phyloP scores from a whole-genome alignment of 371 early-diverging fungal genomes.

The Haplosporangium sp. region DNA sequence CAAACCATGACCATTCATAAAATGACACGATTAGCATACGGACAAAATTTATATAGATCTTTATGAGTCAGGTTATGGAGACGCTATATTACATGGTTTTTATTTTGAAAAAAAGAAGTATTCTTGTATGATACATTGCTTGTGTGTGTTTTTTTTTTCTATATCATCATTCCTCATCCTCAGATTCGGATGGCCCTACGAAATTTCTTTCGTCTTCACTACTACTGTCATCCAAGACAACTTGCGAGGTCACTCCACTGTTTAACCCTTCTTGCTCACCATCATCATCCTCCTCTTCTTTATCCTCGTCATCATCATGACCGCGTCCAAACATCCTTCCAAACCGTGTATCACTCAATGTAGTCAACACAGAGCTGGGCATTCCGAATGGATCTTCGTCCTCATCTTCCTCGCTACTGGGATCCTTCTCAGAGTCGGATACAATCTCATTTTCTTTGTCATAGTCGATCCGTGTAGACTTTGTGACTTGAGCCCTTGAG shows the following conservation, averaged over 20 bases:
- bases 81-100: background rate
- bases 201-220: slow-evolving; percentile 9
- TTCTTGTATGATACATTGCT: no score
- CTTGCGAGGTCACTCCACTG: slow-evolving; percentile 10
- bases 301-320: background rate
- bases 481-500: background rate
- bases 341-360: slow-evolving; percentile 10
- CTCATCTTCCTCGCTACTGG: background rate
- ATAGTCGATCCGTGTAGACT: background rate
- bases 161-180: slow-evolving; percentile 4
- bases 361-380: background rate
- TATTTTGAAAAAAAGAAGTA: background rate
- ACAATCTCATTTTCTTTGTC: background rate
- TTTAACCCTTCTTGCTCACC: background rate
- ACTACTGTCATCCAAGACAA: slow-evolving; percentile 22
- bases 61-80: no score
- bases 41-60: no score
- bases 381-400: background rate
- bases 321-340: slow-evolving; percentile 9
- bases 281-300: slow-evolving; percentile 1
- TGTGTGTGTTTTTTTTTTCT: background rate
- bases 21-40: no score
- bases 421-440: background rate
- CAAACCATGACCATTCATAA: no score
- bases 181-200: slow-evolving; percentile 2